Evolutionary conservation across 2,329 filamentous ascomycete genomes (phyloP).

Genomic region (Botrytis paeoniae): DNA sequence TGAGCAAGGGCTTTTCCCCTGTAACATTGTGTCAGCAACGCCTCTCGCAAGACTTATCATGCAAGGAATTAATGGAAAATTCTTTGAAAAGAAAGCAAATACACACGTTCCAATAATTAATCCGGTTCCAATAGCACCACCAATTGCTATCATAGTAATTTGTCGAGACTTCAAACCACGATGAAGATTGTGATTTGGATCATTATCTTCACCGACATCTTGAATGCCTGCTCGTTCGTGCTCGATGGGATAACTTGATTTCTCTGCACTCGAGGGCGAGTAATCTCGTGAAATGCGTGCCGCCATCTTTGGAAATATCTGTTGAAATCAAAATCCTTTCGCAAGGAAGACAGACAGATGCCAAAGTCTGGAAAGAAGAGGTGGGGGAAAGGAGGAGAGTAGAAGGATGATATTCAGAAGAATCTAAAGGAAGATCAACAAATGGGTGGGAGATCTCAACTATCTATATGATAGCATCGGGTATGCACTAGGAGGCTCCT

Average conservation of each 20-base stretch:
- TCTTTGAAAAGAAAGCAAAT: background rate
- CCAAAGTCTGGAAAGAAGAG: background rate
- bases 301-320: background rate
- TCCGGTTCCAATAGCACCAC: slow-evolving; percentile 58
- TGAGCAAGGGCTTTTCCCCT: slow-evolving; percentile 46
- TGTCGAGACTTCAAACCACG: slow-evolving; percentile 53
- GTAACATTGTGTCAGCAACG: slow-evolving; percentile 15
- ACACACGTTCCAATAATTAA: slow-evolving; percentile 63
- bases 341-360: background rate
- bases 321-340: background rate
- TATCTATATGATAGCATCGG: slow-evolving; percentile 4
- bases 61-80: background rate
- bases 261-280: slow-evolving; percentile 16
- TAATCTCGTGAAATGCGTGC: background rate
- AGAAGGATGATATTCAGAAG: background rate
- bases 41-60: background rate
- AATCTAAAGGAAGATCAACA: background rate
- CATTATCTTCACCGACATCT: slow-evolving; percentile 24
- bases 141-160: slow-evolving; percentile 66
- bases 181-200: slow-evolving; percentile 40
- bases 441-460: background rate
- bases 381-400: background rate
- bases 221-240: background rate
- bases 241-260: background rate
- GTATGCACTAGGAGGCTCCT: background rate